These are phyloP conservation scores for Melastoma candidum DNA, from an alignment of 441 rosid species.

Conservation along the genomic window DNA sequence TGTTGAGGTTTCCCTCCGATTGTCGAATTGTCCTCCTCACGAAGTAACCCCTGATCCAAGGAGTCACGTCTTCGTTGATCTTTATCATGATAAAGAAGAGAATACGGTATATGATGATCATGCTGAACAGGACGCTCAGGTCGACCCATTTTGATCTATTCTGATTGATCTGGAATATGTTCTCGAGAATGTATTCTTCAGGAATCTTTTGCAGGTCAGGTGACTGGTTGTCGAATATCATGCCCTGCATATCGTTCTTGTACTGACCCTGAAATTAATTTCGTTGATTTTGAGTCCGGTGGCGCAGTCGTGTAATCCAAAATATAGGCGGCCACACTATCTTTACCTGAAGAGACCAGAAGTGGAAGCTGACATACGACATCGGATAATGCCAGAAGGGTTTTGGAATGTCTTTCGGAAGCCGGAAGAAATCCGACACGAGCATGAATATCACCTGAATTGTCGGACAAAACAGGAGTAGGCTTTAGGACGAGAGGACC, in stretches of 20 bases:
- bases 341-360: too few species aligned
- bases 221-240: constrained; percentile 3
- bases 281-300: too few species aligned
- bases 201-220: neutral
- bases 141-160: constrained; percentile 13
- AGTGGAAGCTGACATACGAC: constrained; percentile 13
- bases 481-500: too few species aligned
- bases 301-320: too few species aligned
- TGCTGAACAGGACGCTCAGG: constrained; percentile 8
- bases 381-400: constrained; percentile 15
- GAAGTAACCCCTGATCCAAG: neutral
- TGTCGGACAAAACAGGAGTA: too few species aligned
- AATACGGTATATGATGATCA: constrained; percentile 8
- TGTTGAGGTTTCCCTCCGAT: too few species aligned
- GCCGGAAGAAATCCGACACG: constrained; percentile 12
- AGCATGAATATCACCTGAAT: constrained; percentile 8
- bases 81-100: constrained; percentile 6
- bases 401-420: constrained; percentile 11
- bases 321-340: too few species aligned
- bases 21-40: too few species aligned
- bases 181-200: constrained; percentile 1
- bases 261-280: constrained; percentile 4
- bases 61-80: constrained; percentile 8
- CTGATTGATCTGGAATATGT: constrained; percentile 13
- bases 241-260: constrained; percentile 16